Base-by-base conservation (phyloP, 2,329 filamentous ascomycete genomes). In the Xylariaceae sp. region DNA sequence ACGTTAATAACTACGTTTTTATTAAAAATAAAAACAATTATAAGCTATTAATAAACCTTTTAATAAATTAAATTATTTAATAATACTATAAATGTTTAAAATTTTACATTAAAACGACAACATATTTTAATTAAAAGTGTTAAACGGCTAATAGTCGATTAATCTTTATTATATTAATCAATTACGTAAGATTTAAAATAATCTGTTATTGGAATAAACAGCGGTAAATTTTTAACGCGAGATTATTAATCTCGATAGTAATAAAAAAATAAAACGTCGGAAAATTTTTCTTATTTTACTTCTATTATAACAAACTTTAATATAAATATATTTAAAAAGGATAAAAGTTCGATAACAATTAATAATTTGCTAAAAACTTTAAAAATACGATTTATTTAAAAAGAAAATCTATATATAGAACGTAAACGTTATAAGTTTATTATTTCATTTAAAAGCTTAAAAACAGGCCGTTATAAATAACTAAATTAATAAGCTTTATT, bases 401-500 rank as follows among this genome's bases (percentile, higher is more conserved):
- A n/a, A n/a, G n/a, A n/a, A n/a, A n/a, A n/a, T n/a, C 32, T 32
- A 31, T 10, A 44, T 11, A 12, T 33, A 32, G 35, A 32, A 46
- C 14, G 14, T 39, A 39, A 9, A 46, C 4, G 12, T 5, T 11
- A 12, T 33, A 32, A 44, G 4, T 39, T 40, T 40, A 27, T 39
- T 39, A 44, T 6, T 30, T 14, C 17, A 18, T 3, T 42, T 42
- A 32, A 42, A 42, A 5, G 18, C 11, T 7, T 47, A 42, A 22
- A 11, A 22, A 46, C 11, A 46, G 9, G 35, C 35, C 4, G 17
- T 10, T 41, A 42, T 32, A 33, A 47, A 32, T 33, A 42, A 39
- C 27, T 15, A 11, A 11, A 39, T 32, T 15, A 6, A 47, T 33
- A 5, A 11, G 10, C 66, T 1, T 11, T 17, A 47, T 18, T 40